These are phyloP conservation scores for Hypericum perforatum DNA, from an alignment of 345 rosid species.

Conservation along the genomic window DNA sequence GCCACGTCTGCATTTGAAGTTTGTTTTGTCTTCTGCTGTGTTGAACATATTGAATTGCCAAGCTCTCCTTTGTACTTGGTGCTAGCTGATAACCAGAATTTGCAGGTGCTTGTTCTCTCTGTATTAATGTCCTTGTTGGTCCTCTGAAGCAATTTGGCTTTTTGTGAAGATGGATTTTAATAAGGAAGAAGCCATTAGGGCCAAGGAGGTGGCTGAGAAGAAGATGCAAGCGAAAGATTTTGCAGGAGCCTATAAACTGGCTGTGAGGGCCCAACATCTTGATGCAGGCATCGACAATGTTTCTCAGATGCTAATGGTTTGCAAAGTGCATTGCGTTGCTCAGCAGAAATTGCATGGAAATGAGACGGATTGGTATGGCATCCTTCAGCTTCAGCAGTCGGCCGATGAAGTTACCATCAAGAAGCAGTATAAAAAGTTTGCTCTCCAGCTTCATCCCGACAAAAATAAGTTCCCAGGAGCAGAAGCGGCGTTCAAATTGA, in stretches of 20 bases:
- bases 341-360: slow-evolving; percentile 43
- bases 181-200: slow-evolving; percentile 87
- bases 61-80: too few relatives aligned
- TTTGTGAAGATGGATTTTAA: slow-evolving; percentile 53
- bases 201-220: slow-evolving; percentile 52
- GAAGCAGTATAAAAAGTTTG: slow-evolving; percentile 81
- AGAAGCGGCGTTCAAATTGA: slow-evolving; percentile 78
- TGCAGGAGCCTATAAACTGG: slow-evolving; percentile 52
- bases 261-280: slow-evolving; percentile 57
- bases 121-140: too few relatives aligned
- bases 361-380: slow-evolving; percentile 83
- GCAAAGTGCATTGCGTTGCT: slow-evolving; percentile 79
- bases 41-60: too few relatives aligned
- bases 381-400: slow-evolving; percentile 52
- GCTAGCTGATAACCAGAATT: too few relatives aligned
- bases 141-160: slow-evolving; percentile 6
- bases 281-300: slow-evolving; percentile 47
- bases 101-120: background rate
- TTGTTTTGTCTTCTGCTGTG: too few relatives aligned
- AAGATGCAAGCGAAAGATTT: slow-evolving; percentile 55
- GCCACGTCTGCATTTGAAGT: too few relatives aligned
- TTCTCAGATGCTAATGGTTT: slow-evolving; percentile 59
- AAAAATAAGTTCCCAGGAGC: slow-evolving; percentile 88
- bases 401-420: slow-evolving; percentile 62
- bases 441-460: slow-evolving; percentile 86